phyloP scores from a whole-genome alignment of 768 basidiomycete genomes.

The Fomitopsis serialis region DNA sequence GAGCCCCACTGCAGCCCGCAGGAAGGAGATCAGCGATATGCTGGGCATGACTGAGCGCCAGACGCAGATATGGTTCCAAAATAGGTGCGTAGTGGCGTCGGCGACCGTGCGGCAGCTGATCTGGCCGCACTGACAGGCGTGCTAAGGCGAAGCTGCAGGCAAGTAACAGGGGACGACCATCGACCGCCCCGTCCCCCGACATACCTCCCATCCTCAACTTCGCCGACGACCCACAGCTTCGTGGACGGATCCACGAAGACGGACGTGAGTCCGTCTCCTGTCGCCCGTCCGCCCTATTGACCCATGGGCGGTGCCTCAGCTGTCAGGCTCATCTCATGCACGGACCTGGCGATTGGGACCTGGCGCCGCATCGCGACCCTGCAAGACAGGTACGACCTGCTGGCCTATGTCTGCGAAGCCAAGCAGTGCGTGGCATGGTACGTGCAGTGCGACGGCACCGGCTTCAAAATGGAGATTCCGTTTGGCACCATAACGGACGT shows the following conservation, averaged over 20 bases:
- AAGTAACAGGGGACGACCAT: constrained; percentile 32
- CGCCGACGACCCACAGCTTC: constrained; percentile 54
- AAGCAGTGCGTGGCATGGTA: constrained; percentile 74
- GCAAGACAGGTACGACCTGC: constrained; percentile 53
- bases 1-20: constrained; percentile 64
- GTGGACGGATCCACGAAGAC: constrained; percentile 67
- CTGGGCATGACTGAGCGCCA: constrained; percentile 84
- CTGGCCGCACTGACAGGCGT: constrained; percentile 38
- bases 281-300: background rate
- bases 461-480: constrained; percentile 84
- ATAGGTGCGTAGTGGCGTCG: constrained; percentile 43
- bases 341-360: constrained; percentile 66
- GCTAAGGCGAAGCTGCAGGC: constrained; percentile 72
- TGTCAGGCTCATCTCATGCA: constrained; percentile 72
- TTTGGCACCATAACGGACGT: constrained; percentile 58
- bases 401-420: constrained; percentile 69
- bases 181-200: constrained; percentile 28
- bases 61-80: constrained; percentile 90
- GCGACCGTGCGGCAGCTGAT: constrained; percentile 4
- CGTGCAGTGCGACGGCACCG: constrained; percentile 62
- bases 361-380: constrained; percentile 71
- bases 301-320: constrained; percentile 33
- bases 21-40: constrained; percentile 68
- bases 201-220: constrained; percentile 37
- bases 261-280: constrained; percentile 48